Evolutionary conservation across 257 asterid species (phyloP).

Genomic region (Solanum chilense): DNA sequence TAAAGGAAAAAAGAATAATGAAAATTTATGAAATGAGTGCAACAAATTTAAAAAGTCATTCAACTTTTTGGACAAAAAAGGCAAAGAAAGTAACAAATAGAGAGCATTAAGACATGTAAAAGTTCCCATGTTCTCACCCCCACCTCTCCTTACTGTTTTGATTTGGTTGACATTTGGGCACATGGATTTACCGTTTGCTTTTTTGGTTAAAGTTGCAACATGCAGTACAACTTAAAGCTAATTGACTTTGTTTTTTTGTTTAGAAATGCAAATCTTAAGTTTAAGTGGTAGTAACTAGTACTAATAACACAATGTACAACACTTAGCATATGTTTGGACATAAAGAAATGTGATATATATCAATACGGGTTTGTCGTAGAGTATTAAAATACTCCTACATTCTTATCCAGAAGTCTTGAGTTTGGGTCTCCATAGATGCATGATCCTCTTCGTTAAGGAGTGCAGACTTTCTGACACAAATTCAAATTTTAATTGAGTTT

Average conservation of each 20-base stretch:
- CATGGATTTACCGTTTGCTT: constrained; percentile 6
- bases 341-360: not conserved
- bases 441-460: too few relatives aligned
- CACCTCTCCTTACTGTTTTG: constrained; percentile 8
- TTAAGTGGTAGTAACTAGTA: not conserved
- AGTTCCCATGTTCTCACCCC: not conserved
- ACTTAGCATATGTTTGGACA: not conserved
- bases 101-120: constrained; percentile 14
- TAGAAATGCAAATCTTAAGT: not conserved
- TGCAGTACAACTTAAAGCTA: not conserved
- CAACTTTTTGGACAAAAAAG: not conserved
- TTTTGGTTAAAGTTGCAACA: not conserved
- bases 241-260: not conserved
- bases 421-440: accelerated
- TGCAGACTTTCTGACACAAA: too few relatives aligned
- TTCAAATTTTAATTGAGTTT: too few relatives aligned
- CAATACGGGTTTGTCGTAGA: too few relatives aligned
- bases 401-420: too few relatives aligned
- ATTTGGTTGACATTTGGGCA: not conserved
- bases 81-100: constrained; percentile 28
- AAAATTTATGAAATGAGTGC: constrained; percentile 28
- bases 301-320: not conserved
- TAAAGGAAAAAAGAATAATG: not conserved
- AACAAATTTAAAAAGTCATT: constrained; percentile 11
- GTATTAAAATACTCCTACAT: too few relatives aligned